Base-by-base conservation (phyloP, 441 rosid species). In the Capsella rubella region DNA sequence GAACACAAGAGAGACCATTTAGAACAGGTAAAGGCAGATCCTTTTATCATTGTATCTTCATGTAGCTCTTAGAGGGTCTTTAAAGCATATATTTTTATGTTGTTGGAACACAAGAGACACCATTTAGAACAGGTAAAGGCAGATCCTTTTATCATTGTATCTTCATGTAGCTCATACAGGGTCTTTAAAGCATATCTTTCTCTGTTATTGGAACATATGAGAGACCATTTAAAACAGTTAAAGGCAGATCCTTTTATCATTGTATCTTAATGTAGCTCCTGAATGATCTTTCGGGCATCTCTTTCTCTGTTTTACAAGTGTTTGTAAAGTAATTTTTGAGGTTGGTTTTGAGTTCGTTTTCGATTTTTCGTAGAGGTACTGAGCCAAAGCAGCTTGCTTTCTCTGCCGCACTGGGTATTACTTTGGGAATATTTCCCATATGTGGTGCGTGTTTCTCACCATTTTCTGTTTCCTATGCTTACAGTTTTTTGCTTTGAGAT, bases 321-420 rank as follows among this genome's bases (percentile, higher is more conserved):
- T 31, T 67, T 73, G 50, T 31, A 8, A 11, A 25, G 8, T 21
- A 16, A 42, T 39, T 27, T 65, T 27, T 65, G 64, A 21, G 51
- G 53, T 57, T 64, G 60, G 7, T 63, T 29, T 72, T 34, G 64
- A 29, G 12, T 25, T 21, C 25, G 35, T 62, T 55, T 25, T 15
- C 16, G 35, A 64, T 71, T 43, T 43, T 8, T 14, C 18, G 35
- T 84, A 94, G 95, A 78, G 95, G 99, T 64, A 80, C 90, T 50
- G 97, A 94, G 77, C 99, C 99, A 8, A 90, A 83, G 85, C 95
- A 90, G 78, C 75, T 94, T 73, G 97, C 98, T 3, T 87, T 91
- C 75, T 92, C 98, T 42, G 81, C 95, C 1, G 95, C 99, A 76
- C 82, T 92, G 62, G 99, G 99, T 27, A 74, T 90, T 62, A 88